These are phyloP conservation scores for Medicago lupulina DNA, from an alignment of 306 rosid species.

Conservation along the genomic window DNA sequence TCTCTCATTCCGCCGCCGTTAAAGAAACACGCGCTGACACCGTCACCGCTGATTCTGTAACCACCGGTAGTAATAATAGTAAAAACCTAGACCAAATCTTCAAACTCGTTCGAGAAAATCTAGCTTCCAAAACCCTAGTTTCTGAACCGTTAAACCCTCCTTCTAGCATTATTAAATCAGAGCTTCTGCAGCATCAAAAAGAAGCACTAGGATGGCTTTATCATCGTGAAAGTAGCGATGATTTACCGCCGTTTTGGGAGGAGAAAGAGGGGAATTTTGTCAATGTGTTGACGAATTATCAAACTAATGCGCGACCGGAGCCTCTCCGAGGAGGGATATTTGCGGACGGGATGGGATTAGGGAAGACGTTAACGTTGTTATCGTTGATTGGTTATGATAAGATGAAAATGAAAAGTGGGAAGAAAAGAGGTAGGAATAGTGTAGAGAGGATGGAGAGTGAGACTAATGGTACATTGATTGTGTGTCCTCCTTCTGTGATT, in stretches of 20 bases:
- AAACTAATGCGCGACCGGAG: constrained; percentile 51
- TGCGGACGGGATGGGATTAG: constrained; percentile 83
- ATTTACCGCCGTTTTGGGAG: constrained; percentile 84
- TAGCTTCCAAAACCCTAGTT: constrained; percentile 33
- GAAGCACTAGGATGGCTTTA: constrained; percentile 76
- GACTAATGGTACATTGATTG: constrained; percentile 50
- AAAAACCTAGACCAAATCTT: constrained; percentile 58
- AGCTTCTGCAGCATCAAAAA: constrained; percentile 72
- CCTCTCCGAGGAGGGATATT: constrained; percentile 82
- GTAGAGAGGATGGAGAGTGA: background rate
- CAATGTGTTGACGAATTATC: constrained; percentile 66
- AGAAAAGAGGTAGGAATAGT: constrained; percentile 41
- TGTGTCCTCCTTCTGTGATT: constrained; percentile 84
- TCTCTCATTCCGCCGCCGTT: constrained; percentile 67
- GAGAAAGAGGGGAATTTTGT: constrained; percentile 54
- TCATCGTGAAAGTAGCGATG: constrained; percentile 59
- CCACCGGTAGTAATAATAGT: background rate
- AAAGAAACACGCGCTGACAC: constrained; percentile 53
- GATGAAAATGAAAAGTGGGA: background rate
- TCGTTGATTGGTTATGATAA: constrained; percentile 71
- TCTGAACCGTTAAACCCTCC: constrained; percentile 60
- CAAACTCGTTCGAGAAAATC: constrained; percentile 39
- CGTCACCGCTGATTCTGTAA: too few species aligned
- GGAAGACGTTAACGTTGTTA: constrained; percentile 78
- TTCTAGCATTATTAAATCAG: constrained; percentile 45